These are phyloP conservation scores for Saccharomycopsis selenospora DNA, from an alignment of 805 yeast genomes.

Conservation along the genomic window DNA sequence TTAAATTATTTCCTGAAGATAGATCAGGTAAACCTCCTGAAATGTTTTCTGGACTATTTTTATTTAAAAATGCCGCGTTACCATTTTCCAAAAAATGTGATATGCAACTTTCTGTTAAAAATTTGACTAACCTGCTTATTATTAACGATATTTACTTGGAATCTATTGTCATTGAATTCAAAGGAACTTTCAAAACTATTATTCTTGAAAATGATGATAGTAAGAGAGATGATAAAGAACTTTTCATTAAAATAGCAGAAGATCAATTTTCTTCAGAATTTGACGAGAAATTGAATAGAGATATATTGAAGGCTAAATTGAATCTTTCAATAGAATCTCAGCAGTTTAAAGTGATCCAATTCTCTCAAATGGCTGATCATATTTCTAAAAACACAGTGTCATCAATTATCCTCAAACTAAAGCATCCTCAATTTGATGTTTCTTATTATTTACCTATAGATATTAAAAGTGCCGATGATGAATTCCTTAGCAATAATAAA, in stretches of 20 bases:
- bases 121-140: slow-evolving; percentile 5
- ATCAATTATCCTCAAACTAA: slow-evolving; percentile 14
- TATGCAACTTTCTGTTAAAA: slow-evolving; percentile 29
- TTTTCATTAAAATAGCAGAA: slow-evolving; percentile 17
- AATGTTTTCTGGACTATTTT: slow-evolving; percentile 23
- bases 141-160: slow-evolving; percentile 5
- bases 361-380: slow-evolving; percentile 21
- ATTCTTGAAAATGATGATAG: slow-evolving; percentile 23
- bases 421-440: slow-evolving; percentile 10
- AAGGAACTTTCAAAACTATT: slow-evolving; percentile 21
- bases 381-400: slow-evolving; percentile 26
- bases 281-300: background rate
- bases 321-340: slow-evolving; percentile 8
- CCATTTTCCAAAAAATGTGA: slow-evolving; percentile 21
- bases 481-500: slow-evolving; percentile 8
- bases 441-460: slow-evolving; percentile 17
- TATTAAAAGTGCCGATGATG: slow-evolving; percentile 8
- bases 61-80: slow-evolving; percentile 22
- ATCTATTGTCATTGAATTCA: slow-evolving; percentile 9
- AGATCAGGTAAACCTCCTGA: slow-evolving; percentile 20
- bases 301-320: slow-evolving; percentile 14
- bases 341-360: slow-evolving; percentile 15
- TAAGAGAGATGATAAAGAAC: background rate
- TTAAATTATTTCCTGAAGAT: slow-evolving; percentile 25
- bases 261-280: slow-evolving; percentile 1